Conservation (phyloP, 169 alveolate species). For the Plasmodium ovale region DNA sequence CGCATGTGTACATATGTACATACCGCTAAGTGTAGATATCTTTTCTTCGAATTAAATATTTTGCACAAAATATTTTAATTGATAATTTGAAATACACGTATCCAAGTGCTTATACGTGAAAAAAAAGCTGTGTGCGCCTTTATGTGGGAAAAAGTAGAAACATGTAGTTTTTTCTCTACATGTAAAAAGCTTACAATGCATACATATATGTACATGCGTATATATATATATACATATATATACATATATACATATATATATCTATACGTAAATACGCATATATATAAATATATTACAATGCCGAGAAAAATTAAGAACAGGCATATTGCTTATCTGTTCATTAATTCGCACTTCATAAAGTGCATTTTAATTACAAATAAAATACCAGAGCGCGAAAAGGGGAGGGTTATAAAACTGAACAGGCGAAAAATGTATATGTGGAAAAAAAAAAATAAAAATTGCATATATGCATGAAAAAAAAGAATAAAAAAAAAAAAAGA, state of each 20-base stretch:
- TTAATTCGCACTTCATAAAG: not conserved
- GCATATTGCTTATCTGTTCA: not conserved
- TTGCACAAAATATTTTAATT: constrained; percentile 23
- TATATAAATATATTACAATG: not conserved
- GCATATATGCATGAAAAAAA: not conserved
- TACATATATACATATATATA: not conserved
- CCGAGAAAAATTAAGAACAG: not conserved
- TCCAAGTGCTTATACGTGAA: no score
- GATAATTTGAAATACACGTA: no score
- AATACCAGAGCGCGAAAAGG: not conserved
- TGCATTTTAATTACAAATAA: no score
- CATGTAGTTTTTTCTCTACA: no score
- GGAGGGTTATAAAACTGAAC: not conserved
- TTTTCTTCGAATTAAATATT: constrained; percentile 6
- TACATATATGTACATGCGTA: not conserved
- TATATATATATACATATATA: not conserved
- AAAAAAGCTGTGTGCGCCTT: no score
- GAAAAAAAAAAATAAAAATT: no score
- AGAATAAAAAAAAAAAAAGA: no score
- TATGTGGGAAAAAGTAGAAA: no score
- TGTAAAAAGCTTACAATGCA: no score
- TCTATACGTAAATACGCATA: not conserved
- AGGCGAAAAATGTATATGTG: not conserved
- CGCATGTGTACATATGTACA: not conserved
- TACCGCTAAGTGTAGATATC: not conserved